Evolutionary conservation across 345 rosid genomes (phyloP).

Genomic region (Arabis hirsuta): DNA sequence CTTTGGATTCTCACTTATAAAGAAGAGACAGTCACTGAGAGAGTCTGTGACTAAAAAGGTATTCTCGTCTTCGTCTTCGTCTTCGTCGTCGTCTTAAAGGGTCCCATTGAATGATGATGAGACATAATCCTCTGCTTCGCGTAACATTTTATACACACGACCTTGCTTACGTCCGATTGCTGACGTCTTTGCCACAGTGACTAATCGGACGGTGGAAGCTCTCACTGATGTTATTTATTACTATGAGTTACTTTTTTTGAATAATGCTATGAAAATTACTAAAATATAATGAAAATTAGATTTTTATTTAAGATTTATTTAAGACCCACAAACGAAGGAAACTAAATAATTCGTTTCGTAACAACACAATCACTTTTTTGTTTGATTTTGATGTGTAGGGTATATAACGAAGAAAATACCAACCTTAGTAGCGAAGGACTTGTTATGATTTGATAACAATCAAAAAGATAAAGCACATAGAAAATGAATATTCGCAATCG

Average conservation of each 20-base stretch:
- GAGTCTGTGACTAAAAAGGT: constrained; percentile 2
- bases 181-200: constrained; percentile 3
- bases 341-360: constrained; percentile 13
- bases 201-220: constrained; percentile 26
- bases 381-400: not conserved
- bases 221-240: not conserved
- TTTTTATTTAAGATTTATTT: not conserved
- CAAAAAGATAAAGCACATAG: not conserved
- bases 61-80: not conserved
- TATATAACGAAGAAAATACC: not conserved
- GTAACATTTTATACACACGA: not conserved
- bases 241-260: not conserved
- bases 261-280: too few species aligned
- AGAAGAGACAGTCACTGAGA: not conserved
- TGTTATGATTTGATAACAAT: not conserved
- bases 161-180: constrained; percentile 9
- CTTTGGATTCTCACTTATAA: not conserved
- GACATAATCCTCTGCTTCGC: constrained; percentile 32
- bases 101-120: constrained; percentile 18
- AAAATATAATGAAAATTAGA: not conserved
- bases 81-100: constrained; percentile 24
- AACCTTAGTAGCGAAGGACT: constrained; percentile 25
- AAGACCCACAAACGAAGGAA: not conserved
- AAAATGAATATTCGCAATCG: constrained; percentile 9
- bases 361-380: not conserved